Conservation (phyloP, 1,284 basidiomycete species). For the Inonotus obliquus region DNA sequence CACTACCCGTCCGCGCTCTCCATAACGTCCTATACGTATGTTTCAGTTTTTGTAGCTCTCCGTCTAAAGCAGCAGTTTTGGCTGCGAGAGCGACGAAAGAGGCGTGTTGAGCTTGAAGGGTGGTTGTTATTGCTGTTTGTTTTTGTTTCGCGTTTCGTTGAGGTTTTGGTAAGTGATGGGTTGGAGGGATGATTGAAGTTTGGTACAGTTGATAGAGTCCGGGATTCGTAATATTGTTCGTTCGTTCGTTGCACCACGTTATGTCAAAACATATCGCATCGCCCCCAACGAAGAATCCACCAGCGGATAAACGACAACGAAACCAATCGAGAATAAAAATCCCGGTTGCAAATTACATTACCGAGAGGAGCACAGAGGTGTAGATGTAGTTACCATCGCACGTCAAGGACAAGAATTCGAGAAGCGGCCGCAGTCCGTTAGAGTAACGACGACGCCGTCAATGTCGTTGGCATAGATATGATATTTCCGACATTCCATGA, state of each 20-base stretch:
- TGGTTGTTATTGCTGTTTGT: conserved; percentile 58
- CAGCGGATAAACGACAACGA: no score
- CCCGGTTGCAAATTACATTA: background rate
- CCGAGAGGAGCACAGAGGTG: background rate
- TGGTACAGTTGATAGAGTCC: background rate
- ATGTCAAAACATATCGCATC: background rate
- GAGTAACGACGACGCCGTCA: background rate
- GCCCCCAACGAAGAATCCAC: no score
- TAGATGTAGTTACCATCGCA: background rate
- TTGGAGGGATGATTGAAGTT: background rate
- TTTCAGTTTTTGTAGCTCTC: conserved; percentile 69
- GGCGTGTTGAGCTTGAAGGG: conserved; percentile 69
- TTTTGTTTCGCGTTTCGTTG: background rate
- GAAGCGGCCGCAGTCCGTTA: background rate
- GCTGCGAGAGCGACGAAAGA: conserved; percentile 69
- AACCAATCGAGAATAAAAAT: background rate
- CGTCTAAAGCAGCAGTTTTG: conserved; percentile 64
- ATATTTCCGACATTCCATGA: background rate
- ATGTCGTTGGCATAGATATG: background rate
- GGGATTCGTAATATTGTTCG: no score
- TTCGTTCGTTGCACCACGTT: no score
- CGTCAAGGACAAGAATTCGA: background rate
- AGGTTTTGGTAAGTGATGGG: background rate
- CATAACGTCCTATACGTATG: conserved; percentile 60
- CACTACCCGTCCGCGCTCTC: conserved; percentile 65